Base-by-base conservation (phyloP, 2,329 filamentous ascomycete species). In the Alternaria gaisen region DNA sequence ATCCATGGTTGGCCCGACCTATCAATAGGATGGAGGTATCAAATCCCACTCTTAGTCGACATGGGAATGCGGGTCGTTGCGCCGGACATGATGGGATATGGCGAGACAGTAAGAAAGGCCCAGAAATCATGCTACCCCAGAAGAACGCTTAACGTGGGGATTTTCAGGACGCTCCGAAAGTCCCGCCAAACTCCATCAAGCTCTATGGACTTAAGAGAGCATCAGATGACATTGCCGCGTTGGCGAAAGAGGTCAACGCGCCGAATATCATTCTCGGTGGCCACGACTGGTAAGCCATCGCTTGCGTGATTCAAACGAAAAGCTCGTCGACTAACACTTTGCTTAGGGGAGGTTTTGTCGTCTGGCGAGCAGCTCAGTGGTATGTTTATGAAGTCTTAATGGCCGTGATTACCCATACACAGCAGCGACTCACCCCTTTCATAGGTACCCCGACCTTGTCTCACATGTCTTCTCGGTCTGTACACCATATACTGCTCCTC, bases 61-160 rank as follows among this genome's bases (percentile, higher is more conserved):
- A 83, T 92, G 58, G 90, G 90, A 22, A 86, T 94, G 66, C 87
- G 91, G 57, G 92, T 97, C 56, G 87, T 98, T 24, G 92, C 88
- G 11, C 91, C 93, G 0, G 93, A 97, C 79, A 90, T 93, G 84
- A 86, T 97, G 70, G 94, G 94, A 64, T 98, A 95, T 77, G 92
- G 91, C 26, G 86, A 87, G 60, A 95, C 92, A 26, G 90, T 86
- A 76, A 63, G 74, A 60, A 12, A 3, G 42, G 16, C 6, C 22
- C 12, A 40, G 9, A 55, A 28, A 5, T 10, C 42, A 28, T 22
- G 38, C 44, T 34, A 9, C 55, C 50, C 20, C 1, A 7, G 18
- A 16, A 16, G 6, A 8, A n/a, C n/a, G 22, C 32, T 24, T 5
- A 11, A 50, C 5, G 1, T 36, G 3, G n/a, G 9, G 5, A 12